A percentile compares a stretch with the other conserved stretches of the same genome.
Evolutionary conservation across 208 protist genomes (phyloP).

Genomic region (Leptomonas pyrrhocoris): DNA sequence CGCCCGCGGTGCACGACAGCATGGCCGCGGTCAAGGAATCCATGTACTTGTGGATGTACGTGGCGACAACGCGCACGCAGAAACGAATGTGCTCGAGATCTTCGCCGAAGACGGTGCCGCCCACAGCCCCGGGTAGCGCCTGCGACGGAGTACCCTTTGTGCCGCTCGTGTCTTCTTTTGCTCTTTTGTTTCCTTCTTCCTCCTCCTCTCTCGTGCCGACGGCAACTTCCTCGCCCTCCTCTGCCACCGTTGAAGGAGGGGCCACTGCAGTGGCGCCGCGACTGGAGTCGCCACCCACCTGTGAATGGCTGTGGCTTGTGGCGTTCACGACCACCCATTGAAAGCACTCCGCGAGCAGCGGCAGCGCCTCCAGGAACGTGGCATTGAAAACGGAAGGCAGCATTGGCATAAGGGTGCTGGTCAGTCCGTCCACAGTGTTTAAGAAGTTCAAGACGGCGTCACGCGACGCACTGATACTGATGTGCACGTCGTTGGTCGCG

Average conservation of each 20-base stretch:
- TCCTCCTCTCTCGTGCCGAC: conserved; percentile 1
- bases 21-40: conserved; percentile 28
- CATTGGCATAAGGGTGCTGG: conserved; percentile 69
- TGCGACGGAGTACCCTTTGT: neutral
- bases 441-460: conserved; percentile 69
- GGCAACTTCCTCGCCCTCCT: neutral
- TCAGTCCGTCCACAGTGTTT: conserved; percentile 77
- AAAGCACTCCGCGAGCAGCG: conserved; percentile 72
- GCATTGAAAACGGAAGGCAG: conserved; percentile 67
- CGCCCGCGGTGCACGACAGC: neutral
- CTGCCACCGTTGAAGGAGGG: neutral
- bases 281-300: neutral
- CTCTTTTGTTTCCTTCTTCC: neutral
- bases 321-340: conserved; percentile 76
- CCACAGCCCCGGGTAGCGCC: neutral
- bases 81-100: conserved; percentile 87
- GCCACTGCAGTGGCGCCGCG: neutral
- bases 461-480: conserved; percentile 1
- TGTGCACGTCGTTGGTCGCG: neutral
- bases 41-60: conserved; percentile 85
- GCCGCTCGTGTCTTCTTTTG: neutral
- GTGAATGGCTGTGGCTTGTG: conserved; percentile 19
- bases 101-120: conserved; percentile 65
- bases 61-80: conserved; percentile 80
- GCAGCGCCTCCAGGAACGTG: conserved; percentile 76